Percentiles rank a stretch among this genome's conserved stretches.
Conservation (phyloP, 805 yeast genomes). For the Cyberlindnera veronae region DNA sequence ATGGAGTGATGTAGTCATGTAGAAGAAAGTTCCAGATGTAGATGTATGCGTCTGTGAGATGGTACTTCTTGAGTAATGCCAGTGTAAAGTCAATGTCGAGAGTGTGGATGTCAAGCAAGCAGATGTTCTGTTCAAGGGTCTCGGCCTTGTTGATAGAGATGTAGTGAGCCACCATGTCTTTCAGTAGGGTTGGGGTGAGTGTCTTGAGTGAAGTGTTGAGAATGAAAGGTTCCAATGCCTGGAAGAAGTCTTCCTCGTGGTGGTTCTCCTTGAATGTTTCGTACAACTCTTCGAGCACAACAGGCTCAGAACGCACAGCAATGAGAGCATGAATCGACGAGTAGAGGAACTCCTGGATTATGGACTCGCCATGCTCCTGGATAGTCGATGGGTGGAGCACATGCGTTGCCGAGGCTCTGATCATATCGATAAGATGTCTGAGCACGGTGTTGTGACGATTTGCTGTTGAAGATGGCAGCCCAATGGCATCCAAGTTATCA, state of each 20-base stretch:
- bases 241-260: slow-evolving; percentile 43
- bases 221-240: slow-evolving; percentile 49
- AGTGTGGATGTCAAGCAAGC: slow-evolving; percentile 60
- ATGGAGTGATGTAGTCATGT: slow-evolving; percentile 68
- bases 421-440: slow-evolving; percentile 53
- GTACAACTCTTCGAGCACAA: slow-evolving; percentile 41
- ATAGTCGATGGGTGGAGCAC: slow-evolving; percentile 14
- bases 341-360: slow-evolving; percentile 31
- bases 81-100: slow-evolving; percentile 80
- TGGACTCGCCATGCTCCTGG: slow-evolving; percentile 20
- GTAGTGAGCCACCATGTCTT: slow-evolving; percentile 54
- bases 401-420: slow-evolving; percentile 34
- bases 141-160: slow-evolving; percentile 39
- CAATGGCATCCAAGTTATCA: slow-evolving; percentile 45
- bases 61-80: slow-evolving; percentile 51
- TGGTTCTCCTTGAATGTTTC: slow-evolving; percentile 36
- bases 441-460: slow-evolving; percentile 47
- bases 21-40: slow-evolving; percentile 72
- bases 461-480: slow-evolving; percentile 47
- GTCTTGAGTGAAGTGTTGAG: slow-evolving; percentile 40
- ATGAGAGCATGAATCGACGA: slow-evolving; percentile 40
- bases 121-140: slow-evolving; percentile 61
- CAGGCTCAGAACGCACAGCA: slow-evolving; percentile 33
- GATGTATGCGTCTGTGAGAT: slow-evolving; percentile 57
- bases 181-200: slow-evolving; percentile 63